Base-by-base conservation (phyloP, 2,329 filamentous ascomycete species). In the Rutstroemia sp. region DNA sequence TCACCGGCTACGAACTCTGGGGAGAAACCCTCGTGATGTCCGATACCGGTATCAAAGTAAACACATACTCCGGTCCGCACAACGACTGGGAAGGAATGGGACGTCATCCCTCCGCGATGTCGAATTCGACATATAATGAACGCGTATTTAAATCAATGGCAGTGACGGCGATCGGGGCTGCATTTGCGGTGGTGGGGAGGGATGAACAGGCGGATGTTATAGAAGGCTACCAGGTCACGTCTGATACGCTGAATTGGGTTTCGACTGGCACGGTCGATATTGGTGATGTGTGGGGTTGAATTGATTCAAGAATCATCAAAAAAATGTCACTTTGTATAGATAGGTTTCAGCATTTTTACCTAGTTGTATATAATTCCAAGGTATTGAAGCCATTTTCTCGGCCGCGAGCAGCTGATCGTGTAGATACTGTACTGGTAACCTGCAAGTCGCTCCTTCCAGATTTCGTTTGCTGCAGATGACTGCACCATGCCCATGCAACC, bases 101-200 rank as follows among this genome's bases (percentile, higher is more conserved):
- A 5, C 47, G 54, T 42, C 49, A 58, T 37, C 57, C 54, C 7
- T 49, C 56, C 8, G 45, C 38, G 2, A 61, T 62, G 57, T 30
- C 54, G 9, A 62, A 62, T 49, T 57, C 55, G 5, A 58, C 55
- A 4, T 16, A 21, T 9, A 58, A 54, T 45, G 30, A 34, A 3
- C 48, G 44, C 37, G 50, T 21, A 12, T 61, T 52, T 21, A 52
- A 54, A 14, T 49, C 46, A 1, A 46, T 61, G 18, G 57, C 59
- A 8, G 52, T 53, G 3, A 62, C 59, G n/a, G 49, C 57, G 7
- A 52, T 39, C 3, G 57, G 61, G 19, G 46, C 49, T 39, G 57
- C 59, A 3, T 59, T 59, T 51, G 54, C 53, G 3, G 59, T 62
- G 21, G 57, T 59, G 2, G 39, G 10, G 2, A 27, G 18, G 1